phyloP scores from a whole-genome alignment of 306 rosid species.

The Cucumis sativus region Cucumber_9930_V3 NC_026657.2:32603001-32603500 shows the following conservation, averaged over 20 bases:
- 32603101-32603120: constrained; percentile 7
- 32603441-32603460: not conserved
- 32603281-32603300: not conserved
- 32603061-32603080: constrained; percentile 72
- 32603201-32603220: constrained; percentile 51
- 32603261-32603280: constrained; percentile 27
- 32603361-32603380: not conserved
- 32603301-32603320: not conserved
- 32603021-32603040: not conserved
- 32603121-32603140: constrained; percentile 9
- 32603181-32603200: not conserved
- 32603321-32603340: not conserved
- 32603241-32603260: constrained; percentile 93
- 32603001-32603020: not conserved
- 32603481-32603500: not conserved
- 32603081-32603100: constrained; percentile 70
- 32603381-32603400: not conserved
- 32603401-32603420: not conserved
- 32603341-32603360: not conserved
- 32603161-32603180: constrained; percentile 1
- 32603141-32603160: constrained; percentile 9
- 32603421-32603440: not conserved
- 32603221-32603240: constrained; percentile 75
- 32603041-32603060: constrained; percentile 96
- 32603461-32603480: not conserved